Evolutionary conservation across 2,329 filamentous ascomycete species (phyloP), one percentile per base, ranked within the genome.

Genomic region (Epichloe aotearoae): DNA sequence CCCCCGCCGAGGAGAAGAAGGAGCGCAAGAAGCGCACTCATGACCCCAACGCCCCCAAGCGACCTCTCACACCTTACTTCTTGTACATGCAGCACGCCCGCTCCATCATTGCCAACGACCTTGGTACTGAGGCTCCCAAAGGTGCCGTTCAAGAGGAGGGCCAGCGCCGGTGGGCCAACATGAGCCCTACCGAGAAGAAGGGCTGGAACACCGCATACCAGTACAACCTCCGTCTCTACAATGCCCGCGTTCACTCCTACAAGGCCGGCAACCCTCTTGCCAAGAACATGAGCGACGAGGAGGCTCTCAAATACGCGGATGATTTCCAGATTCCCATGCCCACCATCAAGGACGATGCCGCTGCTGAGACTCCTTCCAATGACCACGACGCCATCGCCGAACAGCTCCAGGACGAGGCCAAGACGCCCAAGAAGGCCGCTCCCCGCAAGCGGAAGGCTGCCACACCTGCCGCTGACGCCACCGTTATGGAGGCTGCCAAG

Each of bases 21-120:
- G 89, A 93, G 76, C 84, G 86, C 68, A 91, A 93, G 77, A 90
- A 90, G 75, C 80, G 83, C 54, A 82, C 82, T 41, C 83, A 86
- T 62, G 91, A 97, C 66, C 90, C 90, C 58, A 95, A 95, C 67
- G 90, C 90, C 6, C 91, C 91, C 53, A 97, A 96, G 79, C 83
- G 90, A 47, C 90, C 91, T 8, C 69, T 96, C 63, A 97, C 91
- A 5, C 89, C 91, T 2, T 96, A 94, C 74, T 95, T 97, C 74
- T 74, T 96, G 54, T 97, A 89, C 73, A 88, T 95, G 76, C 86
- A 94, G 67, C 84, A 86, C 56, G 88, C 88, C 56, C 86, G 93
- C 47, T 79, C 83, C 48, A 84, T 87, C 64, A 93, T 97, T 59
- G 84, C 86, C 52, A 76, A 74, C 36, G 88, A 94, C 59, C 77